A percentile compares a stretch with the other conserved stretches of the same genome.
Evolutionary conservation across 768 basidiomycete species (phyloP).

Genomic region (Ephemerocybe angulata): DNA sequence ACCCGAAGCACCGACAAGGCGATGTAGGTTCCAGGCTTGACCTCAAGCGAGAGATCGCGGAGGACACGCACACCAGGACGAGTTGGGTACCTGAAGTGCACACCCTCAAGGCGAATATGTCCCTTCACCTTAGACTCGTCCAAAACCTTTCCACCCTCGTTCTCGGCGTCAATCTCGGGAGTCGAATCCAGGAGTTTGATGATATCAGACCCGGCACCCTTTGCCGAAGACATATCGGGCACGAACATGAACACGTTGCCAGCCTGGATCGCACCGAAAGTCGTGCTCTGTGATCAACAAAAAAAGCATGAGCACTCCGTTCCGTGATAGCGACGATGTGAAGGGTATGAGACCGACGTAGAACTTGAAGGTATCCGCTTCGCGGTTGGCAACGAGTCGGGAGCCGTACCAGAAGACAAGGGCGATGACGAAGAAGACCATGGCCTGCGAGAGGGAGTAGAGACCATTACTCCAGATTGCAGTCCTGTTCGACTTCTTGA

Average conservation of each 20-base stretch:
- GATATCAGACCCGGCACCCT: slow-evolving; percentile 71
- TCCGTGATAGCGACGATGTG: background rate
- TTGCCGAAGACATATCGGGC: slow-evolving; percentile 84
- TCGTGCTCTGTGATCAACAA: slow-evolving; percentile 47
- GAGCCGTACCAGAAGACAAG: slow-evolving; percentile 82
- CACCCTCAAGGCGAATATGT: slow-evolving; percentile 70
- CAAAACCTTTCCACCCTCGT: slow-evolving; percentile 54
- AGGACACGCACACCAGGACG: slow-evolving; percentile 81
- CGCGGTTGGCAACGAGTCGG: slow-evolving; percentile 49
- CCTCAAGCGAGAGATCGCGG: slow-evolving; percentile 65
- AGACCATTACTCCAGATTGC: slow-evolving; percentile 62
- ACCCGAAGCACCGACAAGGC: slow-evolving; percentile 82
- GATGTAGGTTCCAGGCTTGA: slow-evolving; percentile 76
- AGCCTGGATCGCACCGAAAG: slow-evolving; percentile 82
- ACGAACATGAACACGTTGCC: slow-evolving; percentile 83
- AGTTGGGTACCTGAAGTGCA: slow-evolving; percentile 90
- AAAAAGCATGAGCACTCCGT: slow-evolving; percentile 3
- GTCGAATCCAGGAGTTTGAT: slow-evolving; percentile 69
- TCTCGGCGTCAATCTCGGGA: slow-evolving; percentile 81
- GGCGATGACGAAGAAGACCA: slow-evolving; percentile 77
- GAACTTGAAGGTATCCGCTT: slow-evolving; percentile 62
- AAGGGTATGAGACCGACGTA: slow-evolving; percentile 74
- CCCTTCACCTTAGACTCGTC: slow-evolving; percentile 46
- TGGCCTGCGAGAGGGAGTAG: slow-evolving; percentile 72
- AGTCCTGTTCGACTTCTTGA: slow-evolving; percentile 60